Conservation (phyloP, 2,329 filamentous ascomycete species). For the Gliomastix tumulicola region DNA sequence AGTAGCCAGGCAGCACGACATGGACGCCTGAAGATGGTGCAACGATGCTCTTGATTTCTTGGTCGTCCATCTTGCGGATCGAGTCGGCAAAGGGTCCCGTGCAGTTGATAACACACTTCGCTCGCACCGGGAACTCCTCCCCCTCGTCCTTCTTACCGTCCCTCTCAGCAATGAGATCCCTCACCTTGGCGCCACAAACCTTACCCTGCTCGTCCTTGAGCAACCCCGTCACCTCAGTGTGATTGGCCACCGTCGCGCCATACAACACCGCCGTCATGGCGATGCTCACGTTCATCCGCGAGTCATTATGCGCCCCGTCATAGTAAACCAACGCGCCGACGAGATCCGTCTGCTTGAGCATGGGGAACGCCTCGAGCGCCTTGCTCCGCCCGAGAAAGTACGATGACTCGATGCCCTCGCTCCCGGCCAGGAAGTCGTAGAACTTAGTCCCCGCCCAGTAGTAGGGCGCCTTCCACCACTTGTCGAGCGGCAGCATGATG, state of each 20-base stretch:
- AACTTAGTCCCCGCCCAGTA: constrained; percentile 74
- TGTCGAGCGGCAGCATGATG: constrained; percentile 69
- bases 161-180: constrained; percentile 61
- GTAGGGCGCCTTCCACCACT: constrained; percentile 73
- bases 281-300: constrained; percentile 83
- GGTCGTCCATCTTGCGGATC: constrained; percentile 79
- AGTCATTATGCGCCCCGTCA: constrained; percentile 88
- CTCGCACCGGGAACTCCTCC: constrained; percentile 63
- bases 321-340: constrained; percentile 85
- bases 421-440: constrained; percentile 79
- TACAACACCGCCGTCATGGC: constrained; percentile 87
- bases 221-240: constrained; percentile 72
- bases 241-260: constrained; percentile 75
- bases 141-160: constrained; percentile 50
- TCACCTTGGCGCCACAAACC: constrained; percentile 66
- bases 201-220: constrained; percentile 67
- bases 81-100: constrained; percentile 84
- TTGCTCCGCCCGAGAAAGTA: constrained; percentile 86
- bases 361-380: constrained; percentile 79
- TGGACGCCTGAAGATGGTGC: constrained; percentile 82
- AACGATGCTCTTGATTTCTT: constrained; percentile 66
- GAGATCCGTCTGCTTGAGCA: constrained; percentile 74
- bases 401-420: constrained; percentile 81
- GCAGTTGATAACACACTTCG: constrained; percentile 80
- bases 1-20: constrained; percentile 81